phyloP scores from a whole-genome alignment of 805 yeast species.

The Metschnikowia vanudenii region DNA sequence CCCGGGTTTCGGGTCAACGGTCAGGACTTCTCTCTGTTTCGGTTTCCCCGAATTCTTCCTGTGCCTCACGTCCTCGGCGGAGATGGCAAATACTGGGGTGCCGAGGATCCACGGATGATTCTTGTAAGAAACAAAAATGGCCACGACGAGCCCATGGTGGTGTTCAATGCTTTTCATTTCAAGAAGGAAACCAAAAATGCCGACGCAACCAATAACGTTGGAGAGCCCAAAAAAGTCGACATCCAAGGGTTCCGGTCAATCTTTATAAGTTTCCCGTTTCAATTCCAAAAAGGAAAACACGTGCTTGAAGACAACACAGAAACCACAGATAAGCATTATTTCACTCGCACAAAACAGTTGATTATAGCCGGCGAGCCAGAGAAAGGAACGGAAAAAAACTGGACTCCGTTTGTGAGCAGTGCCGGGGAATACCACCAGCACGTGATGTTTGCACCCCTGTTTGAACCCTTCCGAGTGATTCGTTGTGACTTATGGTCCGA shows the following conservation, averaged over 20 bases:
- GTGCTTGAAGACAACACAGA: background rate
- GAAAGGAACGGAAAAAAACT: conserved; percentile 30
- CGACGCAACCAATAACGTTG: too few species aligned
- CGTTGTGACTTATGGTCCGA: conserved; percentile 26
- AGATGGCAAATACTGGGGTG: conserved; percentile 32
- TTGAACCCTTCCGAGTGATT: conserved; percentile 30
- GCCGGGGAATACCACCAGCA: conserved; percentile 24
- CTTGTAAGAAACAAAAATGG: conserved; percentile 32
- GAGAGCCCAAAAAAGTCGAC: too few species aligned
- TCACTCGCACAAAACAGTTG: conserved; percentile 11
- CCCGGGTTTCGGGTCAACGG: conserved; percentile 5
- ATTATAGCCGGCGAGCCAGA: conserved; percentile 2
- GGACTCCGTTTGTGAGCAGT: conserved; percentile 40
- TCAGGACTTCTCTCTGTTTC: conserved; percentile 7
- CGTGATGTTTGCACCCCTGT: conserved; percentile 32
- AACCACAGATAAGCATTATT: conserved; percentile 3
- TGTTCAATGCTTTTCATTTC: conserved; percentile 37
- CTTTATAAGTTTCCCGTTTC: conserved; percentile 19
- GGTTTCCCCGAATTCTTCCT: conserved; percentile 16
- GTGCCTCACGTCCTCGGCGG: conserved; percentile 11
- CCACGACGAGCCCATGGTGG: conserved; percentile 45
- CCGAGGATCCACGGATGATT: conserved; percentile 51
- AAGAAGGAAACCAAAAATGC: background rate
- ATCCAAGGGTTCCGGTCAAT: conserved; percentile 7
- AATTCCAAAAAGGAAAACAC: conserved; percentile 16